A percentile compares a stretch with the other conserved stretches of the same genome.
Evolutionary conservation across 2,329 filamentous ascomycete species (phyloP).

Genomic region (Fusarium temperatum): DNA sequence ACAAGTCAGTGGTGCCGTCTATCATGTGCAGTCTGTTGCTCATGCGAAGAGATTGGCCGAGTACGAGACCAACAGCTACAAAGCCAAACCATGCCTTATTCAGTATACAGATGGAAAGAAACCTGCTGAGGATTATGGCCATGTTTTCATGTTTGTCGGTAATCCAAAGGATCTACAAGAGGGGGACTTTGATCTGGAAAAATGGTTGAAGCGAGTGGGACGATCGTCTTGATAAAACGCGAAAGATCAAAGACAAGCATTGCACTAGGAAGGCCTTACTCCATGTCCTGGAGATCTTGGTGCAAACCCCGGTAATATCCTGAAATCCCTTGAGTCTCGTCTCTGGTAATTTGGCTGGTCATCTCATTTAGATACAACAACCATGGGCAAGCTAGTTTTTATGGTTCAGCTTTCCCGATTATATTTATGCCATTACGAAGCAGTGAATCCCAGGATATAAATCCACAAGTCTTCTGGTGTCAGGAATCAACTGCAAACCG

Average conservation of each 20-base stretch:
- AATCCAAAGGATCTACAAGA: background rate
- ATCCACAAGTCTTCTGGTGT: background rate
- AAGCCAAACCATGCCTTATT: background rate
- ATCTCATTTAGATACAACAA: background rate
- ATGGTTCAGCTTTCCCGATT: background rate
- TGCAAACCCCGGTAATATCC: background rate
- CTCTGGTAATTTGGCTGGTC: rapidly evolving
- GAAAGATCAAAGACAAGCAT: background rate
- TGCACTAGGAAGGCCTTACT: background rate
- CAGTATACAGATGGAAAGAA: background rate
- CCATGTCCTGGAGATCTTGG: background rate
- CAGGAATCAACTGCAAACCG: background rate
- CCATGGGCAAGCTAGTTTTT: background rate
- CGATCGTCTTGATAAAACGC: background rate
- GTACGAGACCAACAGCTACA: conserved; percentile 5
- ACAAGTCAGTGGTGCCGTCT: background rate
- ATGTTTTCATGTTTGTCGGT: background rate
- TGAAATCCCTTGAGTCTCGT: background rate
- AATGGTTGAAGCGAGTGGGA: background rate
- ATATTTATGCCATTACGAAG: rapidly evolving
- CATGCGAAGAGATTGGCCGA: background rate
- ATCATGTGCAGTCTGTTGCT: background rate
- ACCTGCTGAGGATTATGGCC: background rate
- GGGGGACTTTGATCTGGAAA: background rate
- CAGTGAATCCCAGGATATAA: background rate